phyloP scores from a whole-genome alignment of 805 yeast genomes.

The Hanseniaspora meyeri region DNA sequence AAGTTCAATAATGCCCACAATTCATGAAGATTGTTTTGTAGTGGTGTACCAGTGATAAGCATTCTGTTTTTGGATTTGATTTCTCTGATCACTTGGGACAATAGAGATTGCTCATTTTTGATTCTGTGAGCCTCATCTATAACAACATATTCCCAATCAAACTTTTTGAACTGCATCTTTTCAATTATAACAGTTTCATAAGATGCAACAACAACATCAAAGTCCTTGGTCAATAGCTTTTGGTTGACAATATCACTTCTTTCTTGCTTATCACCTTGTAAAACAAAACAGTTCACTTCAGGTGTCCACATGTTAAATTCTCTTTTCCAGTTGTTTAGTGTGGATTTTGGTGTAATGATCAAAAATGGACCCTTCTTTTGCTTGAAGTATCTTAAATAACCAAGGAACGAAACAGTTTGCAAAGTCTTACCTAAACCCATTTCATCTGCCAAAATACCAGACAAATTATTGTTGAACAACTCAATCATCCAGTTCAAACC shows the following conservation, averaged over 20 bases:
- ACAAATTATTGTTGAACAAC: constrained; percentile 51
- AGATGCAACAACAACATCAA: constrained; percentile 60
- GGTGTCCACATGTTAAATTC: constrained; percentile 74
- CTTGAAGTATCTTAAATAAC: constrained; percentile 53
- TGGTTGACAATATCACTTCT: constrained; percentile 43
- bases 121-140: constrained; percentile 76
- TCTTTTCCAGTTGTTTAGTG: constrained; percentile 69
- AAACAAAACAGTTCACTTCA: constrained; percentile 53
- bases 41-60: constrained; percentile 70
- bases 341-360: constrained; percentile 67
- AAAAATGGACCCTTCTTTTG: constrained; percentile 58
- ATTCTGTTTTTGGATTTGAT: constrained; percentile 59
- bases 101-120: constrained; percentile 60
- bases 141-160: constrained; percentile 64
- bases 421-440: constrained; percentile 78
- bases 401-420: constrained; percentile 66
- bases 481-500: constrained; percentile 71
- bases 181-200: constrained; percentile 70
- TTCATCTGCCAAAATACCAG: constrained; percentile 74
- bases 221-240: constrained; percentile 44
- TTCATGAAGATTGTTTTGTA: constrained; percentile 69
- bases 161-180: constrained; percentile 51
- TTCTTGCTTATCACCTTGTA: constrained; percentile 65
- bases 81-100: constrained; percentile 63
- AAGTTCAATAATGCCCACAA: constrained; percentile 72